Conservation (phyloP, 164 flowering plant genomes). For the Dillenia suffruticosa region DNA sequence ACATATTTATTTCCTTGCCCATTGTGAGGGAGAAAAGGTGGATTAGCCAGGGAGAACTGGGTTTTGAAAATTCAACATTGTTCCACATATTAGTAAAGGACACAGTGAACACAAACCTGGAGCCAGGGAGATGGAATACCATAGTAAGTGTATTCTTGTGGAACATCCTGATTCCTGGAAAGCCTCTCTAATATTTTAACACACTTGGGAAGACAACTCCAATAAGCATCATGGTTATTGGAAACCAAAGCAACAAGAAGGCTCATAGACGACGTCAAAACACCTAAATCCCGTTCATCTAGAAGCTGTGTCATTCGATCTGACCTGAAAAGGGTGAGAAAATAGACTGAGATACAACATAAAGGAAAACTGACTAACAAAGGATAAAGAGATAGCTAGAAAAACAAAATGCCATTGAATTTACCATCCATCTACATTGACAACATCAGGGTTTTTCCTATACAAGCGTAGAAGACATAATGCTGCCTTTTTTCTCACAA, state of each 20-base stretch:
- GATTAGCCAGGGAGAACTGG: no score
- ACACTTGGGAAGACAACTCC: conserved; percentile 98
- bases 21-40: no score
- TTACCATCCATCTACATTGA: conserved; percentile 97
- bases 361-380: neutral
- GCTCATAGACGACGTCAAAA: conserved; percentile 98
- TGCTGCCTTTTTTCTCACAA: conserved; percentile 98
- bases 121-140: conserved; percentile 99
- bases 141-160: conserved; percentile 97
- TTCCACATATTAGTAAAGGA: neutral
- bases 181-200: conserved; percentile 91
- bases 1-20: no score
- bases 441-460: conserved; percentile 97
- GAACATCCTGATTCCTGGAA: conserved; percentile 92
- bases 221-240: conserved; percentile 85
- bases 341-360: neutral
- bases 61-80: no score
- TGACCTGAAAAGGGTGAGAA: conserved; percentile 52
- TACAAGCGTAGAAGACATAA: conserved; percentile 85
- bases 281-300: conserved; percentile 98
- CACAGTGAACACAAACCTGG: conserved; percentile 64
- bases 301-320: conserved; percentile 97
- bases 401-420: conserved; percentile 1
- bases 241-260: conserved; percentile 95
- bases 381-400: neutral